Percentiles rank a stretch among this genome's conserved stretches.
phyloP scores from a whole-genome alignment of 306 rosid genomes.

The Dicorynia guianensis region DNA sequence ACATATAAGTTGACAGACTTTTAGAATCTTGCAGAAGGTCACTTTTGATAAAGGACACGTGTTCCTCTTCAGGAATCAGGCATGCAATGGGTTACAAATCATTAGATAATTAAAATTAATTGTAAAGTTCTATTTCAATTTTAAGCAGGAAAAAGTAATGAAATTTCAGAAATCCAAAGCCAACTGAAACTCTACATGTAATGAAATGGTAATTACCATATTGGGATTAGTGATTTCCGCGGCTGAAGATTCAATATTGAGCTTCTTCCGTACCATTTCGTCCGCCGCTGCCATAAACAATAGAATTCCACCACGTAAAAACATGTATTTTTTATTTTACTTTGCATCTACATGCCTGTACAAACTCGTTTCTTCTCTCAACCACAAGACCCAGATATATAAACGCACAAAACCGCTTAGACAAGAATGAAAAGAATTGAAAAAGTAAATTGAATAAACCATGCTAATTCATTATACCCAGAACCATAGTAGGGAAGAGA shows the following conservation, averaged over 20 bases:
- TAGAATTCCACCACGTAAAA: conserved; percentile 37
- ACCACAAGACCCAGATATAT: neutral
- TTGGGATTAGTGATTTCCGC: conserved; percentile 48
- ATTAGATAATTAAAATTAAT: too few relatives aligned
- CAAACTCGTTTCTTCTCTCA: neutral
- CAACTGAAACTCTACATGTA: neutral
- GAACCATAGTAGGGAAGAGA: neutral
- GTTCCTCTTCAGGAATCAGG: too few relatives aligned
- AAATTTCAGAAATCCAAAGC: conserved; percentile 26
- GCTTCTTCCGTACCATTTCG: conserved; percentile 54
- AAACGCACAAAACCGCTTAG: neutral
- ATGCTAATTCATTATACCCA: neutral
- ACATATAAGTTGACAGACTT: neutral
- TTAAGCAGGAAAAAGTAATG: neutral
- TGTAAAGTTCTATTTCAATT: neutral
- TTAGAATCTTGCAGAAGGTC: too few relatives aligned
- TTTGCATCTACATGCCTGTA: neutral
- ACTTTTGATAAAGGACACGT: too few relatives aligned
- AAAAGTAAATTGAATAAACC: conserved; percentile 11
- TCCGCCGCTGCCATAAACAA: conserved; percentile 46
- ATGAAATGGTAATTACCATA: conserved; percentile 41
- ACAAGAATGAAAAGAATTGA: neutral
- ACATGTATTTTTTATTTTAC: neutral
- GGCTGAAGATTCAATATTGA: conserved; percentile 48
- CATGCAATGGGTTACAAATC: too few relatives aligned